Evolutionary conservation across 768 basidiomycete genomes (phyloP).

Genomic region (Phaeotremella fagi): DNA sequence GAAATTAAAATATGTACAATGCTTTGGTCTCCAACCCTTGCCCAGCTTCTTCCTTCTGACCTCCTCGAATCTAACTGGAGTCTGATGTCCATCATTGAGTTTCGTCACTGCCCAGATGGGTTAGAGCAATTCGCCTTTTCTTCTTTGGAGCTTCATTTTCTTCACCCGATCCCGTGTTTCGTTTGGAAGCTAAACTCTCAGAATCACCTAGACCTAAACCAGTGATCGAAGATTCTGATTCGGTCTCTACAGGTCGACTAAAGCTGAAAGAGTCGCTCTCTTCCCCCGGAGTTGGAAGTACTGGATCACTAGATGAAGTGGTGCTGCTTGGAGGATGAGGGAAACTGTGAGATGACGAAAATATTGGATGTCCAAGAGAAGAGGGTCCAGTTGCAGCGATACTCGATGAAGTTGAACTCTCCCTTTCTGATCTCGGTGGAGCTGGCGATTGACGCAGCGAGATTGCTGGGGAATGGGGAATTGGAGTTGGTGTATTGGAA

Average conservation of each 20-base stretch:
- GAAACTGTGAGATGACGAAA: neutral
- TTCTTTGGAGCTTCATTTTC: constrained; percentile 37
- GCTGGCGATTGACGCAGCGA: constrained; percentile 32
- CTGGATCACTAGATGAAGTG: constrained; percentile 22
- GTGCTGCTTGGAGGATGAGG: constrained; percentile 12
- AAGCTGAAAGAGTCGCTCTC: constrained; percentile 16
- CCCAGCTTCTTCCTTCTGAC: too few species aligned
- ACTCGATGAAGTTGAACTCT: constrained; percentile 35
- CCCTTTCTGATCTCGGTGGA: constrained; percentile 36
- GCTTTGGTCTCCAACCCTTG: too few species aligned
- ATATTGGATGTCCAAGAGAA: constrained; percentile 1
- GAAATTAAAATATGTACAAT: too few species aligned
- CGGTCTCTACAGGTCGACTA: neutral
- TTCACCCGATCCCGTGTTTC: constrained; percentile 1
- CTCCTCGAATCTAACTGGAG: neutral
- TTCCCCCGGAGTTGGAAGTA: constrained; percentile 32
- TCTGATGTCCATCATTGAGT: neutral
- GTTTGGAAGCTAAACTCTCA: neutral
- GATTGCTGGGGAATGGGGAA: constrained; percentile 34
- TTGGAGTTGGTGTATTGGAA: constrained; percentile 25
- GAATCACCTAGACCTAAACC: constrained; percentile 11
- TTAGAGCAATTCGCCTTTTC: constrained; percentile 40
- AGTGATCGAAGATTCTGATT: neutral
- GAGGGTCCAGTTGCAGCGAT: constrained; percentile 12
- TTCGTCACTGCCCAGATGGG: constrained; percentile 24